Evolutionary conservation across 345 rosid species (phyloP).

Genomic region (Citropsis articulata): DNA sequence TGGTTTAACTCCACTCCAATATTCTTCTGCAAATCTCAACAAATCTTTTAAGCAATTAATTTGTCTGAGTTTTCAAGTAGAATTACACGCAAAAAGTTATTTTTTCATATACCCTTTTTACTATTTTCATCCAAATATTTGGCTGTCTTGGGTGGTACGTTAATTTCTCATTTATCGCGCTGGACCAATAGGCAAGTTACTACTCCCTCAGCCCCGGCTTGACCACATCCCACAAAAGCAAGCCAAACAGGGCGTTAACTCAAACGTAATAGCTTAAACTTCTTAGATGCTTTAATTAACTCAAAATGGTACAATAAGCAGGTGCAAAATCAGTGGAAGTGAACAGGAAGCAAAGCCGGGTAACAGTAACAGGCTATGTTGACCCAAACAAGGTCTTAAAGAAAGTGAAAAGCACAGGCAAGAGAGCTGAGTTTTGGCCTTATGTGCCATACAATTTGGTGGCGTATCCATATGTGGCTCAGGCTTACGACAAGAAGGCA

Average conservation of each 20-base stretch:
- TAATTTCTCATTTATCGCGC: not conserved
- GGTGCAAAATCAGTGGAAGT: slow-evolving; percentile 47
- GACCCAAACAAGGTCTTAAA: slow-evolving; percentile 48
- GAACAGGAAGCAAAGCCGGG: slow-evolving; percentile 49
- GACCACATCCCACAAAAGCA: no score
- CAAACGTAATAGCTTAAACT: no score
- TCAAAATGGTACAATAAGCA: not conserved
- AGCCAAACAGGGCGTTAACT: no score
- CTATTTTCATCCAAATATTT: not conserved
- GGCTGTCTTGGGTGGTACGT: not conserved
- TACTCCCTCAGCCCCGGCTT: no score
- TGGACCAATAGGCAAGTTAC: not conserved
- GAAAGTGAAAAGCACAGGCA: slow-evolving; percentile 42
- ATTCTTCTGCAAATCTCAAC: not conserved
- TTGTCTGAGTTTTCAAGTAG: not conserved
- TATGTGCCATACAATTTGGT: slow-evolving; percentile 47
- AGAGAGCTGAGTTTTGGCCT: slow-evolving; percentile 56
- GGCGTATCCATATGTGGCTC: slow-evolving; percentile 43
- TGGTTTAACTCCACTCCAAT: not conserved
- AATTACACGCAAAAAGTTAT: not conserved
- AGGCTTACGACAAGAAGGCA: slow-evolving; percentile 56
- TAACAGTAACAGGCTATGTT: slow-evolving; percentile 40
- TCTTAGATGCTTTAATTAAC: not conserved
- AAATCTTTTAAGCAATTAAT: not conserved
- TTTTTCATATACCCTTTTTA: not conserved